phyloP scores from a whole-genome alignment of 305 asterid species.

The Euphrasia arctica region DNA sequence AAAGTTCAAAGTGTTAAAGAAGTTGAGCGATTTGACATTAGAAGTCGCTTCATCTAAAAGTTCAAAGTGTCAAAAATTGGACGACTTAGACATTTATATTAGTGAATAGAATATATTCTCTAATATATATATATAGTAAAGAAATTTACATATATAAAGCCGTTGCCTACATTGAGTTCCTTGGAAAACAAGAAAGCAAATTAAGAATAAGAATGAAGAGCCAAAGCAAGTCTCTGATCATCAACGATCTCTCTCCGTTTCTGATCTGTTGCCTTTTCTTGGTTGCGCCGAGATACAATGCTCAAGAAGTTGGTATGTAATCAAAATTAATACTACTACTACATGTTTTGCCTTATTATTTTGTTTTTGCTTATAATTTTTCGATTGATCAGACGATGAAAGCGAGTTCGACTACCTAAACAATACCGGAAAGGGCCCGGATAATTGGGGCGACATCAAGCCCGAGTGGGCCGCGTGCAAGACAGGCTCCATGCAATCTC shows the following conservation, averaged over 20 bases:
- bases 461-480: conserved; percentile 64
- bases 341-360: background rate
- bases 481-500: conserved; percentile 57
- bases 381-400: conserved; percentile 45
- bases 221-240: conserved; percentile 4
- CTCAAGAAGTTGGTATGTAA: conserved; percentile 48
- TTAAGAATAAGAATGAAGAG: conserved; percentile 17
- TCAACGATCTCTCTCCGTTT: conserved; percentile 17
- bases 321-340: too few relatives aligned
- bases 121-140: too few relatives aligned
- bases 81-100: too few relatives aligned
- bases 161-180: too few relatives aligned
- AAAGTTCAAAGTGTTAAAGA: too few relatives aligned
- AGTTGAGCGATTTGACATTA: too few relatives aligned
- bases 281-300: conserved; percentile 27
- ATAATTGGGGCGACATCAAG: conserved; percentile 58
- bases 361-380: background rate
- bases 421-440: conserved; percentile 53
- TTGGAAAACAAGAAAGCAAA: too few relatives aligned
- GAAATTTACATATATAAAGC: too few relatives aligned
- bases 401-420: conserved; percentile 51
- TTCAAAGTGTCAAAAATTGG: too few relatives aligned
- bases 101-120: too few relatives aligned
- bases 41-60: too few relatives aligned
- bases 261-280: conserved; percentile 27